Conservation (phyloP, 495 filamentous ascomycete genomes). For the Neurospora sp. region DNA sequence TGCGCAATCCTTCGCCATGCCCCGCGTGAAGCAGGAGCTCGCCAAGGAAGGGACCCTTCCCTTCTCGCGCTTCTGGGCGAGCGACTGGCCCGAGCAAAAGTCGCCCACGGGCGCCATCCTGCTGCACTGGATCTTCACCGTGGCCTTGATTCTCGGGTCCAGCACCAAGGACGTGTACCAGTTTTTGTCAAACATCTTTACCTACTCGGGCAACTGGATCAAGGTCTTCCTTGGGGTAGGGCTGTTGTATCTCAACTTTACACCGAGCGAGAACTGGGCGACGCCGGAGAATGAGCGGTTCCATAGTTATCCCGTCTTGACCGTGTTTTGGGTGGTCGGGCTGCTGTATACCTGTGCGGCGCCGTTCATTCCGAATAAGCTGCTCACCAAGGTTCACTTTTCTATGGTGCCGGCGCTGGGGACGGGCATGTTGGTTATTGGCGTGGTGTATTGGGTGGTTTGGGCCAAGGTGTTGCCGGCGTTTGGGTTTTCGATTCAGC, state of each 20-base stretch:
- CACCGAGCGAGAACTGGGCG: slow-evolving; percentile 25
- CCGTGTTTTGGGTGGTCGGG: slow-evolving; percentile 33
- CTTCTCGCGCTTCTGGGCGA: slow-evolving; percentile 47
- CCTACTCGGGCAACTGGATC: slow-evolving; percentile 28
- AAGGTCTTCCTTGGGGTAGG: slow-evolving; percentile 46
- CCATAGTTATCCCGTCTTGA: slow-evolving; percentile 29
- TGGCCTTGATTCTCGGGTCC: slow-evolving; percentile 44
- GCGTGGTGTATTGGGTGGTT: slow-evolving; percentile 34
- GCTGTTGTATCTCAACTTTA: slow-evolving; percentile 29
- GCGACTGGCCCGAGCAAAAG: slow-evolving; percentile 45
- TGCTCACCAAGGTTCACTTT: slow-evolving; percentile 25
- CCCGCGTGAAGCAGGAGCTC: slow-evolving; percentile 48
- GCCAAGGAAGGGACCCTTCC: slow-evolving; percentile 51
- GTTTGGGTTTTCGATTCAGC: slow-evolving; percentile 30
- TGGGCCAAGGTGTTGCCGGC: slow-evolving; percentile 35
- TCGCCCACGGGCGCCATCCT: slow-evolving; percentile 50
- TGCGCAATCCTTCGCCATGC: slow-evolving; percentile 52
- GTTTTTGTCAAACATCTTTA: slow-evolving; percentile 24
- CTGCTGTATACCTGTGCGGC: slow-evolving; percentile 33
- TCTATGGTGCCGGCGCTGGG: slow-evolving; percentile 36
- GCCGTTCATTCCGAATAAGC: slow-evolving; percentile 31
- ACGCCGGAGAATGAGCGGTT: slow-evolving; percentile 12
- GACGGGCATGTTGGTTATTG: slow-evolving; percentile 30
- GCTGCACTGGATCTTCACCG: slow-evolving; percentile 52
- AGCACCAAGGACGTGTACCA: slow-evolving; percentile 13